phyloP scores from a whole-genome alignment of 805 yeast species.

The Torulaspora indica region DNA sequence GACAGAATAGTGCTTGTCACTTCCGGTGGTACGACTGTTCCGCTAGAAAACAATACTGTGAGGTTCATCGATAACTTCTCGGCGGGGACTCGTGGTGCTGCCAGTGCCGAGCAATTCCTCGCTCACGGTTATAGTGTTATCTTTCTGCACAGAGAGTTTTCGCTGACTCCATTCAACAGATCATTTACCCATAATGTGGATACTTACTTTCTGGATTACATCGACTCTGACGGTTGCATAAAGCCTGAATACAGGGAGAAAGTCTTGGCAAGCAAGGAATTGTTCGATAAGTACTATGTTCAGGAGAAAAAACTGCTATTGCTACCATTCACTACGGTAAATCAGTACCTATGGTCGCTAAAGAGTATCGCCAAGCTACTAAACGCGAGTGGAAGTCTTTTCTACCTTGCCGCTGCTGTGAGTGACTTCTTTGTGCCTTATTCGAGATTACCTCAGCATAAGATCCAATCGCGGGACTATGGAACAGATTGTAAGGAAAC shows the following conservation, averaged over 20 bases:
- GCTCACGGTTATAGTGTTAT: conserved; percentile 87
- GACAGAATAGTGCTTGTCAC: conserved; percentile 76
- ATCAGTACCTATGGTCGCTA: conserved; percentile 85
- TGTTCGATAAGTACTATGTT: conserved; percentile 30
- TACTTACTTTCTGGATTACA: conserved; percentile 78
- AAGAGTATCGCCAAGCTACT: conserved; percentile 59
- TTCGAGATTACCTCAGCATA: conserved; percentile 84
- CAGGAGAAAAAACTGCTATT: conserved; percentile 41
- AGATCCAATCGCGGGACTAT: conserved; percentile 77
- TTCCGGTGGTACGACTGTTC: conserved; percentile 97
- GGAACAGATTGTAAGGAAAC: conserved; percentile 43
- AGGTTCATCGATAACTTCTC: conserved; percentile 94
- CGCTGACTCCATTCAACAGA: conserved; percentile 87
- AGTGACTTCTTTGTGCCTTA: conserved; percentile 92
- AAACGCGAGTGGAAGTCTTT: conserved; percentile 58
- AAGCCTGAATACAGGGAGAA: conserved; percentile 54
- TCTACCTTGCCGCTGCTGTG: conserved; percentile 95
- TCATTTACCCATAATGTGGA: conserved; percentile 75
- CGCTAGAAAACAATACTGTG: conserved; percentile 93
- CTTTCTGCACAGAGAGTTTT: conserved; percentile 87
- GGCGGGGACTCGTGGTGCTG: conserved; percentile 97
- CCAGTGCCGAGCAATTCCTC: conserved; percentile 87
- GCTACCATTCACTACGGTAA: conserved; percentile 91
- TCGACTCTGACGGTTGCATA: conserved; percentile 58
- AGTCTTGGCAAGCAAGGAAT: conserved; percentile 55